Base-by-base conservation (phyloP, 164 flowering plant species). In the Umbilicus rupestris region DNA sequence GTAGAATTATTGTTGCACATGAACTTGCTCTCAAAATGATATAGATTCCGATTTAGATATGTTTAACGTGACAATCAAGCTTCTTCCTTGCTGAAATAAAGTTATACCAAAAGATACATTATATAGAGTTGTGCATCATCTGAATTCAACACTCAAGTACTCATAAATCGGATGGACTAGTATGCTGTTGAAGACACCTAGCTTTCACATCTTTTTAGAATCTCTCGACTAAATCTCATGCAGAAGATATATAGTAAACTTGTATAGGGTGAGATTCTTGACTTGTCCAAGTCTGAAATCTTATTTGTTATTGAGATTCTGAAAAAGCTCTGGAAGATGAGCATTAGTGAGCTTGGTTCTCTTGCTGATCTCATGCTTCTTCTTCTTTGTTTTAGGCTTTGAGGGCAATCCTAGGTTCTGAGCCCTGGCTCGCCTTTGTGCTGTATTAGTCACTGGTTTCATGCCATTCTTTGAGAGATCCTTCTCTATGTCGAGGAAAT, bases 401-500 rank as follows among this genome's bases (percentile, higher is more conserved):
- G 74, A 9, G 0, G 77, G 62, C 33, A 76, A 67, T 58, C 82
- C 86, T 17, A 74, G 78, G 29, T 75, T 63, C 72, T 83, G 81
- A 30, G 86, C 84, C 37, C 47, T 70, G 16, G 78, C 81, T 67
- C 86, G 78, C 72, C 86, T 79, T 76, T 74, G 65, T 7, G 80
- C 75, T 26, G 84, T 81, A 70, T 83, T 79, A 42, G 83, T 83
- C 5, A 79, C 81, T 7, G 86, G 81, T 65, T 79, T 81, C 83
- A 81, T 79, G 20, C 86, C 86, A 62, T 79, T 81, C 78, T 81
- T 83, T 66, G 71, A 75, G 19, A 83, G 84, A 70, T 83, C 86
- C 74, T 76, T 83, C 74, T 83, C 86, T 8, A 83, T 77, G 70
- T 80, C 86, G 22, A 83, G 62, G 84, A 83, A 80, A 59, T 83